Evolutionary conservation across 306 rosid species (phyloP).

Genomic region (Fragaria iinumae): DNA sequence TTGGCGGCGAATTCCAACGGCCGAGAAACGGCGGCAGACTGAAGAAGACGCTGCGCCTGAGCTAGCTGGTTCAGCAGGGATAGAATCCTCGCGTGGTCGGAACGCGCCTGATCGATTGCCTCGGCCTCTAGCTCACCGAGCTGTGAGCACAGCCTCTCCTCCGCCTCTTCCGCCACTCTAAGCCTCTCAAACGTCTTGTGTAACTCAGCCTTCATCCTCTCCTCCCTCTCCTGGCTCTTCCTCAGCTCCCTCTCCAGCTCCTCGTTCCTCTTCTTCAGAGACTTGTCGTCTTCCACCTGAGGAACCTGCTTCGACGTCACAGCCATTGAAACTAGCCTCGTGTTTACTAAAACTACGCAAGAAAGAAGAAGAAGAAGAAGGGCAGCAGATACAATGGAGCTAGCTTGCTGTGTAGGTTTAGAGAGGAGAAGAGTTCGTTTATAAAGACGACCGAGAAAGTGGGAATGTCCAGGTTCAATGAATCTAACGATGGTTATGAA

Average conservation of each 20-base stretch:
- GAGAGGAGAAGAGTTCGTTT: neutral
- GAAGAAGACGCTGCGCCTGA: constrained; percentile 51
- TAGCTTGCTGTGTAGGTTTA: neutral
- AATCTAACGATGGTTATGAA: neutral
- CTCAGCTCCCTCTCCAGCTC: constrained; percentile 70
- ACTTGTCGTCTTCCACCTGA: constrained; percentile 18
- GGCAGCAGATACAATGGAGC: neutral
- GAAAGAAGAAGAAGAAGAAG: neutral
- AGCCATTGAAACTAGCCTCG: constrained; percentile 17
- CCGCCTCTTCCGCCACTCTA: constrained; percentile 81
- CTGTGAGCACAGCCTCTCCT: constrained; percentile 91
- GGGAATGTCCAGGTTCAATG: constrained; percentile 35
- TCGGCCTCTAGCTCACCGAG: constrained; percentile 89
- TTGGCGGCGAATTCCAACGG: constrained; percentile 12
- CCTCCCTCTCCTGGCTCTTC: constrained; percentile 68
- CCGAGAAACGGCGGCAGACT: constrained; percentile 31
- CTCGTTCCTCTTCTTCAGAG: constrained; percentile 57
- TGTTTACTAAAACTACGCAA: neutral
- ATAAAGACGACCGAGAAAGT: constrained; percentile 10
- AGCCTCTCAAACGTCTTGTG: constrained; percentile 56
- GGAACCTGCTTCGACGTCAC: constrained; percentile 18
- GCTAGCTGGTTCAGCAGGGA: constrained; percentile 67
- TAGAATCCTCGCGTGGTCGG: constrained; percentile 49
- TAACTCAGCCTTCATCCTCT: constrained; percentile 53
- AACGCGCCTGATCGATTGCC: constrained; percentile 68